Conservation (phyloP, 441 rosid species). For the Gossypium lobatum region DNA sequence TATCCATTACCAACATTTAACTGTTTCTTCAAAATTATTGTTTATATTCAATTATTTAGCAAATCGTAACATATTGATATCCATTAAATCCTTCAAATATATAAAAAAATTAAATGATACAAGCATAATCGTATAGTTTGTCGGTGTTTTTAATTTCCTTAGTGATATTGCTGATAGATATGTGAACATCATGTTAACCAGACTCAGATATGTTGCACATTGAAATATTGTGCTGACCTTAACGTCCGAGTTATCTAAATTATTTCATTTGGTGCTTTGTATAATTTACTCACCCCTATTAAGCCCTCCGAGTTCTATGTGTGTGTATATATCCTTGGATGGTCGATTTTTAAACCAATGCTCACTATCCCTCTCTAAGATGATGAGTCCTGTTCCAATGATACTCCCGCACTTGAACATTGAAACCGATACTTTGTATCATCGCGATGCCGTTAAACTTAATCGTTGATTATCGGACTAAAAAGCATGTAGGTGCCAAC, state of each 20-base stretch:
- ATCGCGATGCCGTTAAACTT: constrained; percentile 37
- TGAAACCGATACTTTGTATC: constrained; percentile 42
- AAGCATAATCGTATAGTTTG: too few species aligned
- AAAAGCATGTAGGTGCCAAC: constrained; percentile 17
- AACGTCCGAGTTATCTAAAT: constrained; percentile 50
- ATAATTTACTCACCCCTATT: constrained; percentile 44
- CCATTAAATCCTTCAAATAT: too few species aligned
- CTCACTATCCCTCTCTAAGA: constrained; percentile 5
- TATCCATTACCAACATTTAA: too few species aligned
- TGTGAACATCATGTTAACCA: constrained; percentile 17
- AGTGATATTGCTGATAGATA: too few species aligned
- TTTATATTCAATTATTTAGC: too few species aligned
- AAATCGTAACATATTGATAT: too few species aligned
- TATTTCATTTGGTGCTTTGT: constrained; percentile 55
- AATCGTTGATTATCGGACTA: too few species aligned
- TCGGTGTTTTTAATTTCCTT: too few species aligned
- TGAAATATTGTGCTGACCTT: constrained; percentile 52
- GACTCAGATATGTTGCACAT: constrained; percentile 46
- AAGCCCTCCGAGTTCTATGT: constrained; percentile 40
- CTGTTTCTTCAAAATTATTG: too few species aligned
- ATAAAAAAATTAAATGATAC: too few species aligned
- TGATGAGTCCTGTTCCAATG: constrained; percentile 40
- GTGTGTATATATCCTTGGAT: neutral
- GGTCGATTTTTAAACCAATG: neutral
- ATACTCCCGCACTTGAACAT: constrained; percentile 39